Conservation (phyloP, 83 land plant genomes). For the Picea mariana region DNA sequence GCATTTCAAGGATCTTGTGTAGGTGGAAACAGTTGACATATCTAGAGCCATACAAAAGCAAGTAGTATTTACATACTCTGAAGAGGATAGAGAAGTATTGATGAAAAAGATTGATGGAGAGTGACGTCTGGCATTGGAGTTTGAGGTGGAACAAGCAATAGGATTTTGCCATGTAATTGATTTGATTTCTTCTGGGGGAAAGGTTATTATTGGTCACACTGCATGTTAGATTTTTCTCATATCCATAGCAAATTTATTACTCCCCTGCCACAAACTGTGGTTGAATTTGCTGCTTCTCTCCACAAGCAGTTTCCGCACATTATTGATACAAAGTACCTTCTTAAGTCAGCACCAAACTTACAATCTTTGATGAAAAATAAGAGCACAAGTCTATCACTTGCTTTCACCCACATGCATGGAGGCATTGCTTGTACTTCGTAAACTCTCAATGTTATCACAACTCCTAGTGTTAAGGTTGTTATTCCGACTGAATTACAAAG, state of each 20-base stretch:
- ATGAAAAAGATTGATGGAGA: slow-evolving; percentile 54
- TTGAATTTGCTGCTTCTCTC: slow-evolving; percentile 56
- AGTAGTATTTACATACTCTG: too few species aligned
- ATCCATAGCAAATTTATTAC: slow-evolving; percentile 76
- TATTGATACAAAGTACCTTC: slow-evolving; percentile 82
- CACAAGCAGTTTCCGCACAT: slow-evolving; percentile 70
- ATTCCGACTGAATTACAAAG: slow-evolving; percentile 62
- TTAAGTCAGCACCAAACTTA: slow-evolving; percentile 43
- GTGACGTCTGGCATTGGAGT: slow-evolving; percentile 22
- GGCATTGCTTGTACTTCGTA: slow-evolving; percentile 32
- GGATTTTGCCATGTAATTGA: slow-evolving; percentile 96
- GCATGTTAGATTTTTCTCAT: slow-evolving; percentile 89
- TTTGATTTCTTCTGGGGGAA: slow-evolving; percentile 60
- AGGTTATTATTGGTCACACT: slow-evolving; percentile 90
- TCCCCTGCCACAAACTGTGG: slow-evolving; percentile 62
- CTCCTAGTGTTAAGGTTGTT: slow-evolving; percentile 49
- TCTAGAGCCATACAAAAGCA: not conserved
- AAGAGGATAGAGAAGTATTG: too few species aligned
- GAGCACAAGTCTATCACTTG: slow-evolving; percentile 74
- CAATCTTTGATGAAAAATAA: slow-evolving; percentile 42
- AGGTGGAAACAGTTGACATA: slow-evolving; percentile 32
- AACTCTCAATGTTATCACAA: slow-evolving; percentile 1
- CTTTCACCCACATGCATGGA: slow-evolving; percentile 64
- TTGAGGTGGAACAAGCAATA: slow-evolving; percentile 56
- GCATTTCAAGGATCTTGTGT: slow-evolving; percentile 66